A percentile compares a stretch with the other conserved stretches of the same genome.
These are phyloP conservation scores for Clonostachys sp. DNA, from an alignment of 2,329 filamentous ascomycete species.

Conservation along the genomic window DNA sequence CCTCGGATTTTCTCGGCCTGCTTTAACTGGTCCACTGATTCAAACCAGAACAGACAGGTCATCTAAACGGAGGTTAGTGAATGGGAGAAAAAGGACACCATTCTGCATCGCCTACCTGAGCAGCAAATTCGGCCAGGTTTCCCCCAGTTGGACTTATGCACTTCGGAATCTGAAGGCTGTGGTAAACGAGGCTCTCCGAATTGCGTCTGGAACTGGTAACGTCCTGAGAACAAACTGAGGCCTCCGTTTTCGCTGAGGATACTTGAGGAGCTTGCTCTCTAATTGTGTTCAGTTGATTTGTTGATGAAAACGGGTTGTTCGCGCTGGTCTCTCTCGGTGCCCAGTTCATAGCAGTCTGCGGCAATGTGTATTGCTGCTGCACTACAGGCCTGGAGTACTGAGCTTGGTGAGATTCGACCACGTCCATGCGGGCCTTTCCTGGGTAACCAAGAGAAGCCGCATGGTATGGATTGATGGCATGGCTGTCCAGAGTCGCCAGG, in stretches of 20 bases:
- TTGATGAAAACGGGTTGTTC: background rate
- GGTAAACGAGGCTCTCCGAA: slow-evolving; percentile 42
- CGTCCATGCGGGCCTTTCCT: slow-evolving; percentile 18
- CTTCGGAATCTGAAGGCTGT: slow-evolving; percentile 66
- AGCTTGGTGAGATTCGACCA: slow-evolving; percentile 24
- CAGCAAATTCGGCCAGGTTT: slow-evolving; percentile 77
- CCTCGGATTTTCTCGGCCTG: slow-evolving; percentile 60
- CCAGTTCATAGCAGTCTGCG: too few species aligned
- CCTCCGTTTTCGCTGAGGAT: too few species aligned
- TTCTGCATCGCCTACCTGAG: slow-evolving; percentile 54
- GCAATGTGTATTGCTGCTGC: slow-evolving; percentile 11
- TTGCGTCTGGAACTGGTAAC: slow-evolving; percentile 23
- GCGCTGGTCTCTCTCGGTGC: too few species aligned
- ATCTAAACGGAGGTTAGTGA: slow-evolving; percentile 48
- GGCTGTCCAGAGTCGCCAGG: slow-evolving; percentile 40
- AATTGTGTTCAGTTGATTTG: background rate
- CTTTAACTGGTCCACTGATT: slow-evolving; percentile 75
- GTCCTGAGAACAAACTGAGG: background rate
- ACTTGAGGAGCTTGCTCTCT: too few species aligned
- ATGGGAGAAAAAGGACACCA: background rate
- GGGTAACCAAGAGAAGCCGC: slow-evolving; percentile 23
- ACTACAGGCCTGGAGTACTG: slow-evolving; percentile 22
- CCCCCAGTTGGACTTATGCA: slow-evolving; percentile 74
- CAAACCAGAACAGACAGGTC: slow-evolving; percentile 97
- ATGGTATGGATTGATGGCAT: slow-evolving; percentile 34